Base-by-base conservation (phyloP, 768 basidiomycete genomes). In the Hydnum rufescens region DNA sequence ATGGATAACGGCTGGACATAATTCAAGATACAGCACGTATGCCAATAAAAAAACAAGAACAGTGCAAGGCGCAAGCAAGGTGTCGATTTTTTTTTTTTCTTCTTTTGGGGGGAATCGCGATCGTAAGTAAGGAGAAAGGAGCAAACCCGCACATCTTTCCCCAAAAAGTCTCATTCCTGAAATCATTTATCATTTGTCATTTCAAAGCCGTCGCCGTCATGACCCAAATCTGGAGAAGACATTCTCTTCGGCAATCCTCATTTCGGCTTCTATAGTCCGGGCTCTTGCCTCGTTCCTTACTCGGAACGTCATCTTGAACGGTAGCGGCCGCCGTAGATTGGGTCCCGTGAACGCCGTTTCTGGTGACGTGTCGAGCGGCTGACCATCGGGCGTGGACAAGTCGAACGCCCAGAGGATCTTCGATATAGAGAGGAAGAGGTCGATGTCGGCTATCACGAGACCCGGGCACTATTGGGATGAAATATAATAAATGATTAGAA, bases 251-350 rank as follows among this genome's bases (percentile, higher is more conserved):
- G 36, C 36, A 13, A 22, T 39, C 36, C 13, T 22, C 13, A 39
- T 13, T 22, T 39, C 36, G 13, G 13, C 22, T 39, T 13, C 36
- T 13, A 39, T 39, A 13, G 22, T 39, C 13, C 36, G 13, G 13
- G 13, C 13, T 39, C 36, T 13, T 39, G 22, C 36, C 22, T 39
- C 36, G 22, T 22, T 22, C 36, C 36, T 39, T 39, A 22, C 13
- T 13, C 13, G 13, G 36, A 3, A 19, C n/a, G 19, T 52, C 34
- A 8, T 28, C 51, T 18, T 52, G 32, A 23, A 52, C 49, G 62
- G 36, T 39, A 39, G 13, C 13, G 36, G 36, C 36, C 22, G 13
- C 13, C 36, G 36, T 1, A 39, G 36, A 22, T 39, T 39, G 22
- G 13, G 36, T 39, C 36, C 36, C 36, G 13, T 39, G 22, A 39